A percentile compares a stretch with the other conserved stretches of the same genome.
phyloP scores from a whole-genome alignment of 305 asterid species.

The Fraxinus paxiana region DNA sequence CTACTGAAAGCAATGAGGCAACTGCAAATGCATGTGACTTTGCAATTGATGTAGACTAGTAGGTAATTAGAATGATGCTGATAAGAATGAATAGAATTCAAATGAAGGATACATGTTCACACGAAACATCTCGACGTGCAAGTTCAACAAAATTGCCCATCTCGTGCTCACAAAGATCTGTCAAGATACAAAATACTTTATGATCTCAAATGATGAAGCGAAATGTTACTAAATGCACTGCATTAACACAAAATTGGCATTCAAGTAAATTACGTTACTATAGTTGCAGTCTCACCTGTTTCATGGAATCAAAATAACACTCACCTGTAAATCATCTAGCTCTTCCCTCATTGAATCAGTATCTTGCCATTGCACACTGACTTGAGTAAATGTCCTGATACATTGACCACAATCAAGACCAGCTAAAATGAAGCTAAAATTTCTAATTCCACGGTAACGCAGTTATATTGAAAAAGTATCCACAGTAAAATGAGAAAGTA shows the following conservation, averaged over 20 bases:
- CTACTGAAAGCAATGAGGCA: not conserved
- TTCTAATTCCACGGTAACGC: not conserved
- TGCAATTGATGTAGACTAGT: slow-evolving; percentile 2
- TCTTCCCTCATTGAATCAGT: slow-evolving; percentile 98
- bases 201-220: slow-evolving; percentile 24
- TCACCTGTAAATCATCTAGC: slow-evolving; percentile 92
- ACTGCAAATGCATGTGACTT: slow-evolving; percentile 14
- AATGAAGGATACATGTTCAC: slow-evolving; percentile 90
- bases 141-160: slow-evolving; percentile 93
- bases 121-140: slow-evolving; percentile 98
- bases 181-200: slow-evolving; percentile 28
- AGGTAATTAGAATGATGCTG: slow-evolving; percentile 13
- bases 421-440: not conserved
- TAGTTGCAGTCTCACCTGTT: not conserved
- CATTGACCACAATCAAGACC: slow-evolving; percentile 13
- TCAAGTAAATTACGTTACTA: not conserved
- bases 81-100: not conserved
- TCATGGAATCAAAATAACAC: slow-evolving; percentile 4
- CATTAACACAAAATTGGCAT: slow-evolving; percentile 18
- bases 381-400: slow-evolving; percentile 95
- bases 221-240: not conserved
- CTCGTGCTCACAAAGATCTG: slow-evolving; percentile 96
- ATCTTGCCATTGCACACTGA: slow-evolving; percentile 99
- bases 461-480: not conserved
- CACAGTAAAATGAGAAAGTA: slow-evolving; percentile 1